These are phyloP conservation scores for Rhodotorula sp. DNA, from an alignment of 1,284 basidiomycete genomes.

Conservation along the genomic window DNA sequence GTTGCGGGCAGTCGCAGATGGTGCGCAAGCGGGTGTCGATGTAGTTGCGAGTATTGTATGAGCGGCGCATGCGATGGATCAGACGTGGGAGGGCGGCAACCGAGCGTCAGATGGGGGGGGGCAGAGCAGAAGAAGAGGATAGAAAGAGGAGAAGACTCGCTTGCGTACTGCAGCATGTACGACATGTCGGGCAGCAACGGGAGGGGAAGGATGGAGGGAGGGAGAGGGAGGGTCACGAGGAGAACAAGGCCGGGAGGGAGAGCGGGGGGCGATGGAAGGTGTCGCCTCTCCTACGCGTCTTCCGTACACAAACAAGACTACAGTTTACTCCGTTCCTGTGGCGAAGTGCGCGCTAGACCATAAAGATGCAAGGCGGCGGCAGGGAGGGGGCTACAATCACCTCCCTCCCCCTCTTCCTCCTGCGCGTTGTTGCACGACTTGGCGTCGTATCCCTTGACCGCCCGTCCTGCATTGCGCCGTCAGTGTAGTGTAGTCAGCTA, in stretches of 20 bases:
- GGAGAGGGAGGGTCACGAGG: not conserved
- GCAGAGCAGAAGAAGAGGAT: not conserved
- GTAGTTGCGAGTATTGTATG: too few species aligned
- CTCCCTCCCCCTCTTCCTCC: too few species aligned
- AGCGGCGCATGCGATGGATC: not conserved
- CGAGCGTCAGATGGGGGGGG: not conserved
- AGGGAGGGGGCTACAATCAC: too few species aligned
- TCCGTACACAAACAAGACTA: too few species aligned
- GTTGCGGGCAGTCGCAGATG: not conserved
- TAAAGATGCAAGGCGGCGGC: too few species aligned
- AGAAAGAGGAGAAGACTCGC: not conserved
- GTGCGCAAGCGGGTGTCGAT: not conserved
- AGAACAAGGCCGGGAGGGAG: not conserved
- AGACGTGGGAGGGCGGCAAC: not conserved
- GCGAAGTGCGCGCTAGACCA: too few species aligned
- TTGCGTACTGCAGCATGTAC: conserved; percentile 19
- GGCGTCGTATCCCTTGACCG: too few species aligned
- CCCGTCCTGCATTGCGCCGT: too few species aligned
- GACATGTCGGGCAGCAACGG: not conserved
- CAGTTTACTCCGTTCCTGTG: too few species aligned
- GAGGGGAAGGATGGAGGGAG: not conserved
- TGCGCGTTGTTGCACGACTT: too few species aligned
- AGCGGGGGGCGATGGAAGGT: not conserved
- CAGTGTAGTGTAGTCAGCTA: too few species aligned
- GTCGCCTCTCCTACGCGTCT: too few species aligned